phyloP scores from a whole-genome alignment of 805 yeast species.

The Ogataea polymorpha region DNA sequence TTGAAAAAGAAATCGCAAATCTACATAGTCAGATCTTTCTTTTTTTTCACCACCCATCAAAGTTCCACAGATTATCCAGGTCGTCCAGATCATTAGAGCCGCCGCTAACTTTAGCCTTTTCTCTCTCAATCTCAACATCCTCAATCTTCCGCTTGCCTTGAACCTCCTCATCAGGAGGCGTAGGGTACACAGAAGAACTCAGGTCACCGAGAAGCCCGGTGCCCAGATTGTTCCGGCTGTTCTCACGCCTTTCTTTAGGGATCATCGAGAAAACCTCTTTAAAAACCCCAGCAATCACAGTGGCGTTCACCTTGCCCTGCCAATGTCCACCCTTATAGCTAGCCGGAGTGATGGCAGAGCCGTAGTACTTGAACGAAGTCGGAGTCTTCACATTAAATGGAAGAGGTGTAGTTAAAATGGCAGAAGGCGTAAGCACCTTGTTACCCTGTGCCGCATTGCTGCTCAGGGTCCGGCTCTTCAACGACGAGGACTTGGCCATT shows the following conservation, averaged over 20 bases:
- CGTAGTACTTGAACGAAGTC: conserved; percentile 38
- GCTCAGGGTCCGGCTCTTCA: conserved; percentile 16
- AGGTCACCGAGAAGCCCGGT: conserved; percentile 11
- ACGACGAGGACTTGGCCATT: conserved; percentile 12
- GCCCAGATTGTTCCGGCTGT: conserved; percentile 4
- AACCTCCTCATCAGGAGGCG: conserved; percentile 35
- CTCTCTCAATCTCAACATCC: conserved; percentile 11
- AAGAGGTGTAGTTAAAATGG: conserved; percentile 37
- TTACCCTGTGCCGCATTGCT: conserved; percentile 7
- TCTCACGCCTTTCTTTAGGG: conserved; percentile 19
- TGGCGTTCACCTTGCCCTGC: conserved; percentile 42
- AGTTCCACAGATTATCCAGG: conserved; percentile 22
- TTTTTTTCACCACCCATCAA: conserved; percentile 29
- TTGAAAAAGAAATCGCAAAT: conserved; percentile 4
- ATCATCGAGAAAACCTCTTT: conserved; percentile 37
- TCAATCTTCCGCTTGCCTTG: conserved; percentile 10
- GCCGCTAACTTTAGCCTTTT: conserved; percentile 19
- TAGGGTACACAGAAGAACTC: conserved; percentile 29
- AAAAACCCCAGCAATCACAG: conserved; percentile 44
- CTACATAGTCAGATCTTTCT: conserved; percentile 1
- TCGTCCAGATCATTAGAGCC: background rate
- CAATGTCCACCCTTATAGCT: conserved; percentile 13
- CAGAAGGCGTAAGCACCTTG: conserved; percentile 36
- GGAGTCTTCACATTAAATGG: conserved; percentile 36
- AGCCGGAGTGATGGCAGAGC: conserved; percentile 18